Percentiles rank a stretch among this genome's conserved stretches.
These are phyloP conservation scores for Jatropha podagrica DNA, from an alignment of 441 rosid species.

Conservation along the genomic window DNA sequence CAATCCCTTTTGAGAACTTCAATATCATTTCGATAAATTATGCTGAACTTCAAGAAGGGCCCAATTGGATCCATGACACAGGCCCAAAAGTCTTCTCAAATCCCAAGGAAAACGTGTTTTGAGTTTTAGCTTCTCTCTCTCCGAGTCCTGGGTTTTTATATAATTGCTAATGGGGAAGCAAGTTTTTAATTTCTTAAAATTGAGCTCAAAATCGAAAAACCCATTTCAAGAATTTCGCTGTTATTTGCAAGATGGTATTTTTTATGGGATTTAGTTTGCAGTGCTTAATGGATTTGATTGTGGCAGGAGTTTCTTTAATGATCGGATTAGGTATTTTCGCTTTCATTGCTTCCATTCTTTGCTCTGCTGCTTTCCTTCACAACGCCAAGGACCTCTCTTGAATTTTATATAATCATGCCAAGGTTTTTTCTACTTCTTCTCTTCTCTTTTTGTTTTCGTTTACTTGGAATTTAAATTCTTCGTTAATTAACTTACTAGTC, in stretches of 20 bases:
- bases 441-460: background rate
- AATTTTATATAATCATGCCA: background rate
- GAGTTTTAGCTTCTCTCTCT: background rate
- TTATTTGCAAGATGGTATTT: constrained; percentile 16
- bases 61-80: too few species aligned
- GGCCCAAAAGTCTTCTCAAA: background rate
- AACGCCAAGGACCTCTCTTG: constrained; percentile 49
- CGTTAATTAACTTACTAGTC: background rate
- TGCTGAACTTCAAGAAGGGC: too few species aligned
- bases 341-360: constrained; percentile 59
- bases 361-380: constrained; percentile 72
- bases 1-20: too few species aligned
- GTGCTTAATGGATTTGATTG: constrained; percentile 52
- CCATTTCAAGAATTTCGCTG: background rate
- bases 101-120: background rate
- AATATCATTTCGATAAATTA: too few species aligned
- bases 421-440: background rate
- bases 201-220: background rate
- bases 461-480: background rate
- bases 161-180: background rate
- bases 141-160: too few species aligned
- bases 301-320: constrained; percentile 70
- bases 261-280: constrained; percentile 49
- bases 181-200: background rate
- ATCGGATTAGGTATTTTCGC: constrained; percentile 71